Evolutionary conservation across 169 alveolate species (phyloP).

Genomic region (Plasmodium inui): DNA sequence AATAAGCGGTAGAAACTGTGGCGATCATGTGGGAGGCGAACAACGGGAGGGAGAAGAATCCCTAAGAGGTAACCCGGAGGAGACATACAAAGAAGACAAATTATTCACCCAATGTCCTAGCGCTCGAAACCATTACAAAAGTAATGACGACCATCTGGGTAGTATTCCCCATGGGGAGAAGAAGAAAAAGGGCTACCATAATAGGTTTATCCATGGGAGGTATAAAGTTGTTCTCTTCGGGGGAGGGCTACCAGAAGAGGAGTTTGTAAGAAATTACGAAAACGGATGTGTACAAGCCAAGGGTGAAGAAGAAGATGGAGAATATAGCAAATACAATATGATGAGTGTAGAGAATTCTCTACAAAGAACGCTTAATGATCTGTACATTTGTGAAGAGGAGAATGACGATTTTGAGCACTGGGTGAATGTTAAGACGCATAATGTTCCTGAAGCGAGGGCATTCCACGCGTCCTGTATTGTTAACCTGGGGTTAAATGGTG

Average conservation of each 20-base stretch:
- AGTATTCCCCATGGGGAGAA: background rate
- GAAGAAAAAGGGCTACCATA: background rate
- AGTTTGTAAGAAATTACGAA: slow-evolving; percentile 28
- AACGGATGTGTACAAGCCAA: slow-evolving; percentile 15
- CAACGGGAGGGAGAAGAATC: background rate
- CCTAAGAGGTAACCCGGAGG: background rate
- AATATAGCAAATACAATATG: background rate
- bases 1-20: background rate
- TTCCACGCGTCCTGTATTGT: slow-evolving; percentile 73
- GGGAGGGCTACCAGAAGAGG: slow-evolving; percentile 61
- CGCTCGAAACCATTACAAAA: background rate
- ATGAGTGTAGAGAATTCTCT: slow-evolving; percentile 43
- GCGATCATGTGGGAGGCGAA: background rate
- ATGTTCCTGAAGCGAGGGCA: slow-evolving; percentile 68
- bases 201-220: slow-evolving; percentile 12
- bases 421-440: slow-evolving; percentile 39
- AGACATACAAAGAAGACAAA: background rate
- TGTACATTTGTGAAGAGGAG: slow-evolving; percentile 68
- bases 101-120: background rate
- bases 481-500: slow-evolving; percentile 54
- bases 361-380: slow-evolving; percentile 59
- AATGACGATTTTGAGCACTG: slow-evolving; percentile 18
- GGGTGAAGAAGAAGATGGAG: background rate
- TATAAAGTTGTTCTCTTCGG: slow-evolving; percentile 57
- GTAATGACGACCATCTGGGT: background rate